Base-by-base conservation (phyloP, 2,329 filamentous ascomycete species). In the Bimuria novae-zelandiae region DNA sequence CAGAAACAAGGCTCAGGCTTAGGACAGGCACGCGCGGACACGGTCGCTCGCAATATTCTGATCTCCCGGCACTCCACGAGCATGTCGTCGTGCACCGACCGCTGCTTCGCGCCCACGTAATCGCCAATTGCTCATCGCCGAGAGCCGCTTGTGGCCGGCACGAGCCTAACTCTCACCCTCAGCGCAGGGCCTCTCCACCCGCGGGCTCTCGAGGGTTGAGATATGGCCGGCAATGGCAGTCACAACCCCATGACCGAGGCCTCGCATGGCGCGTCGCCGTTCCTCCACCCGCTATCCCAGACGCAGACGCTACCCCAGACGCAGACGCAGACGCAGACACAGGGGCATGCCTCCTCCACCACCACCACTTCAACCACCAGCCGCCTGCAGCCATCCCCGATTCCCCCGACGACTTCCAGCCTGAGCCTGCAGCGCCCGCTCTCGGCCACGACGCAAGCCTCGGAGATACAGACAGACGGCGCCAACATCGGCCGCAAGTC, bases 321-420 rank as follows among this genome's bases (percentile, higher is more conserved):
- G n/a, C n/a, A n/a, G n/a, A n/a, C n/a, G n/a, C n/a, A n/a, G n/a
- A n/a, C n/a, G n/a, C n/a, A n/a, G n/a, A n/a, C n/a, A n/a, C n/a
- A n/a, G n/a, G n/a, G n/a, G n/a, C n/a, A n/a, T n/a, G n/a, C n/a
- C n/a, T n/a, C n/a, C 37, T 51, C 48, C 27, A 44, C 48, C 37
- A 55, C 61, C 39, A 60, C 64, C 48, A 22, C 12, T 19, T n/a
- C 25, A n/a, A 35, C 25, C 19, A 27, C 21, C 32, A 36, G 11
- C 47, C 64, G 51, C 29, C 63, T 73, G 25, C 67, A 70, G 21
- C 69, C 70, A 36, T 71, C 71, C 51, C 63, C 68, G 45, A 58
- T 69, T 32, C 64, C 68, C 32, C 43, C 32, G n/a, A 60, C 69
- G 10, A 56, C 68, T 49, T 67, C 68, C 5, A 65, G 67, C n/a